phyloP scores from a whole-genome alignment of 345 rosid species.

The Bruguiera gymnorhiza region DNA sequence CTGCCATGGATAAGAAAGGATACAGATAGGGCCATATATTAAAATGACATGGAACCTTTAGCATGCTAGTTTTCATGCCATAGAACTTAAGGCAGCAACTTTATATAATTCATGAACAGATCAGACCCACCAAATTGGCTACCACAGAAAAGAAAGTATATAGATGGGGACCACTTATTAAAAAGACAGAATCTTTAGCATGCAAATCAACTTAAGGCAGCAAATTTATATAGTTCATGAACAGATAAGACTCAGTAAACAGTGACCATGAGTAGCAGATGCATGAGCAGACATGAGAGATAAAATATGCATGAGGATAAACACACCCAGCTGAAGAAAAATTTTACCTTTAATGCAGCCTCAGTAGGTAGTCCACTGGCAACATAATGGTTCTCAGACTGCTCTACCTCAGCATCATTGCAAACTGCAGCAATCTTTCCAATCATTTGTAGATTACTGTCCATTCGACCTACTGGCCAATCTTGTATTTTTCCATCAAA shows the following conservation, averaged over 20 bases:
- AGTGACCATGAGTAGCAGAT: background rate
- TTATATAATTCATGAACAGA: conserved; percentile 8
- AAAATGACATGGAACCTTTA: conserved; percentile 6
- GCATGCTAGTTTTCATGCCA: background rate
- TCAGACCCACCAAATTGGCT: conserved; percentile 23
- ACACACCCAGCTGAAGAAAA: background rate
- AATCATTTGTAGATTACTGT: conserved; percentile 80
- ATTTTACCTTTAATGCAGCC: conserved; percentile 90
- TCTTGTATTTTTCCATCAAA: conserved; percentile 71
- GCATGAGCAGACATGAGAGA: conserved; percentile 7
- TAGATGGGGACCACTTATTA: background rate
- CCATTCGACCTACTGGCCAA: conserved; percentile 73
- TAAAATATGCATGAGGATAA: too few species aligned
- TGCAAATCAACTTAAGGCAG: background rate
- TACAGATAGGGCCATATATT: background rate
- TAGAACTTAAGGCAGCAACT: conserved; percentile 3
- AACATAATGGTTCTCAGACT: conserved; percentile 60
- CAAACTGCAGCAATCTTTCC: conserved; percentile 88
- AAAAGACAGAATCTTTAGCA: conserved; percentile 4
- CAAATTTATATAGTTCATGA: conserved; percentile 2
- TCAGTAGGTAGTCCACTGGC: conserved; percentile 84
- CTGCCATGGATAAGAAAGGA: conserved; percentile 33
- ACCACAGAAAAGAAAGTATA: conserved; percentile 10
- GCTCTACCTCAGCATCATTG: conserved; percentile 79
- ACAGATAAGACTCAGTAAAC: conserved; percentile 9